phyloP scores from a whole-genome alignment of 164 flowering plant species.

The Litsea cubeba region DNA sequence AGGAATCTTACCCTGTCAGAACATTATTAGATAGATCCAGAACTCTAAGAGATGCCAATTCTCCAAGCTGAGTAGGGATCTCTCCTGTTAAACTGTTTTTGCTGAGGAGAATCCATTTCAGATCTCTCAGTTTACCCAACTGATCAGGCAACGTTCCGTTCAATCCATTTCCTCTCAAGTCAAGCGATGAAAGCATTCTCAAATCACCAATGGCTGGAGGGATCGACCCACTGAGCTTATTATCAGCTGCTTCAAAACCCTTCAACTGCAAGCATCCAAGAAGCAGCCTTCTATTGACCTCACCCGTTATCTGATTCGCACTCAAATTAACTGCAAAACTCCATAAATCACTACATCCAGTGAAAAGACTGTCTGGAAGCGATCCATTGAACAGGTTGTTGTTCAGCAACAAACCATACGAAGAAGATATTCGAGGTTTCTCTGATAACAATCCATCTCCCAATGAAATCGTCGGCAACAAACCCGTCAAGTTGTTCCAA shows the following conservation, averaged over 20 bases:
- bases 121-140: conserved; percentile 32
- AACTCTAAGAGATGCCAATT: conserved; percentile 37
- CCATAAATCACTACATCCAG: conserved; percentile 31
- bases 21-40: conserved; percentile 56
- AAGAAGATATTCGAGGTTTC: conserved; percentile 12
- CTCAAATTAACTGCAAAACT: conserved; percentile 49
- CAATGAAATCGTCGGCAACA: conserved; percentile 37
- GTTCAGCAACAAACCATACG: conserved; percentile 44
- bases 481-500: conserved; percentile 46
- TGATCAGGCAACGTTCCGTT: conserved; percentile 48
- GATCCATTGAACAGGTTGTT: conserved; percentile 51
- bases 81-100: conserved; percentile 47
- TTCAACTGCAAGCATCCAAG: conserved; percentile 36
- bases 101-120: conserved; percentile 47
- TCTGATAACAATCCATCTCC: conserved; percentile 27
- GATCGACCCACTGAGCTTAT: conserved; percentile 45
- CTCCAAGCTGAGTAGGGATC: conserved; percentile 47
- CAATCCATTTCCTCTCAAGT: conserved; percentile 49
- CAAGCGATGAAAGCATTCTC: conserved; percentile 40
- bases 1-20: conserved; percentile 51
- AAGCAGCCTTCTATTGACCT: conserved; percentile 19
- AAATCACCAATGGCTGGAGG: conserved; percentile 31
- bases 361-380: conserved; percentile 31
- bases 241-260: conserved; percentile 53
- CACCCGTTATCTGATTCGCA: conserved; percentile 43